Percentiles rank a stretch among this genome's conserved stretches.
Conservation (phyloP, 371 early-diverging fungal species). For the Polyrhizophydium stewartii region DNA sequence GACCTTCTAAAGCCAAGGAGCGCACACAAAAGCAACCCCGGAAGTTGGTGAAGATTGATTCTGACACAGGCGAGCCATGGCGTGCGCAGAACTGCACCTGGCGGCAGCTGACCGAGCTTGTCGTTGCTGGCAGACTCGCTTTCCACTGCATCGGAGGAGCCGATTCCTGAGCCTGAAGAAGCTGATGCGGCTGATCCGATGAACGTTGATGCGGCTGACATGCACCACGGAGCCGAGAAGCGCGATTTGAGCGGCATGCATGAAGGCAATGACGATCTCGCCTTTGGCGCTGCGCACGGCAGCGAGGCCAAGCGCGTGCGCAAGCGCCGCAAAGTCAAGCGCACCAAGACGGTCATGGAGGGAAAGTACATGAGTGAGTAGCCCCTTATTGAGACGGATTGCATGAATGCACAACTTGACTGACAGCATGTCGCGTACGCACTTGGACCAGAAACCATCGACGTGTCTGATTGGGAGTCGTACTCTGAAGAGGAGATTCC, state of each 20-base stretch:
- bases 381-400: background rate
- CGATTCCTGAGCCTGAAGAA: no score
- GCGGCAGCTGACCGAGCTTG: no score
- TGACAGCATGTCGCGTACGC: background rate
- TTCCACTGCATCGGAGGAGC: no score
- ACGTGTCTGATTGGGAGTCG: conserved; percentile 17
- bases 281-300: background rate
- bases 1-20: background rate
- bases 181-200: background rate
- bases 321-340: conserved; percentile 10
- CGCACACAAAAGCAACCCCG: background rate
- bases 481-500: conserved; percentile 8
- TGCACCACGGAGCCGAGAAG: no score
- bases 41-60: no score
- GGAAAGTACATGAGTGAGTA: conserved; percentile 24
- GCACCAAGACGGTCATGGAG: conserved; percentile 4
- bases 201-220: background rate
- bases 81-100: no score
- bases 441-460: conserved; percentile 14
- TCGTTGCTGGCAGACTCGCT: no score
- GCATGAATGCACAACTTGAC: background rate
- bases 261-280: no score
- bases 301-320: conserved; percentile 7
- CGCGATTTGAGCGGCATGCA: background rate
- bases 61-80: no score